phyloP scores from a whole-genome alignment of 78 protist genomes.

The Dictyostelium intermedium region DNA sequence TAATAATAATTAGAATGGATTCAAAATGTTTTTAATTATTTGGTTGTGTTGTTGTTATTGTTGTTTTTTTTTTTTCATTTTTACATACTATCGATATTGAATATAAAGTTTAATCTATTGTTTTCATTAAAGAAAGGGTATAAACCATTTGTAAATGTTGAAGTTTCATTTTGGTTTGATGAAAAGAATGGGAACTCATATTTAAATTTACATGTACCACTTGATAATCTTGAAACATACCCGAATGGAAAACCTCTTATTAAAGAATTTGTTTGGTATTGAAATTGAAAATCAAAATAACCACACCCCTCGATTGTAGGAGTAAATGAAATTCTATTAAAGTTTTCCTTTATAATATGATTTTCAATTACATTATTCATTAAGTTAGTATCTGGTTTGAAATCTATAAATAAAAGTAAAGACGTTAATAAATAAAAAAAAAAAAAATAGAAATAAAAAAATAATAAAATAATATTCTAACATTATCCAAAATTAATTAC shows the following conservation, averaged over 20 bases:
- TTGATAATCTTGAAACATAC: not conserved
- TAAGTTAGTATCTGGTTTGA: not conserved
- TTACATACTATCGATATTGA: no score
- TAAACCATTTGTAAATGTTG: not conserved
- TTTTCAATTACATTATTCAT: no score
- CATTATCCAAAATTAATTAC: no score
- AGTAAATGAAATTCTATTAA: no score
- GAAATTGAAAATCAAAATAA: not conserved
- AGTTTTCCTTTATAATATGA: not conserved
- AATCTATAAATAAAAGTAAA: no score
- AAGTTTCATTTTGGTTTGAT: not conserved
- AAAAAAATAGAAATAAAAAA: no score
- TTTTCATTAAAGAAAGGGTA: not conserved
- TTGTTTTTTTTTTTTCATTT: not conserved
- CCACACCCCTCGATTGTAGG: not conserved
- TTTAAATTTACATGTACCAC: not conserved
- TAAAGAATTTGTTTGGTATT: not conserved
- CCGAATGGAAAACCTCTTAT: not conserved
- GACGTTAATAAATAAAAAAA: no score
- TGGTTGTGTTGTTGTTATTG: not conserved
- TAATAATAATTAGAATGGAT: not conserved
- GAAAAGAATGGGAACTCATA: not conserved
- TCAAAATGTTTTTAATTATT: no score
- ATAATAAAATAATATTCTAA: no score
- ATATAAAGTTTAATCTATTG: no score